Percentiles rank a stretch among this genome's conserved stretches.
Evolutionary conservation across 2,329 filamentous ascomycete genomes (phyloP).

Genomic region (Eurotiales sp.): DNA sequence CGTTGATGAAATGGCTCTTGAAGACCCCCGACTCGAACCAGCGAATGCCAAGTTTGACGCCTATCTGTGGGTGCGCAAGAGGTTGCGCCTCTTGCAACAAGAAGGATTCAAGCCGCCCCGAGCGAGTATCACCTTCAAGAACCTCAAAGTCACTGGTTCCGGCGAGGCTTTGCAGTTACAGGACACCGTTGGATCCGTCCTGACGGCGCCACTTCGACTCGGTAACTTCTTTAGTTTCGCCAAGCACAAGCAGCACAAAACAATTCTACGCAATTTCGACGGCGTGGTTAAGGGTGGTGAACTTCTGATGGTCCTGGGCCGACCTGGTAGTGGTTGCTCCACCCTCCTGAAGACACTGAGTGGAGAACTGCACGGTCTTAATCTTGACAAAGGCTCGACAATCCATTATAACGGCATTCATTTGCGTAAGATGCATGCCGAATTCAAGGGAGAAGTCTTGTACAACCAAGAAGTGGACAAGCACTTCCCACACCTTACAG

Average conservation of each 20-base stretch:
- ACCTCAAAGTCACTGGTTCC: slow-evolving; percentile 64
- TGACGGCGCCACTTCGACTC: slow-evolving; percentile 56
- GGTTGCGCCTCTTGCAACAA: slow-evolving; percentile 28
- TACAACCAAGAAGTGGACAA: slow-evolving; percentile 16
- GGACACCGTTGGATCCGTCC: slow-evolving; percentile 59
- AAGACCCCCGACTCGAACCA: slow-evolving; percentile 40
- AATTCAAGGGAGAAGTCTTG: slow-evolving; percentile 39
- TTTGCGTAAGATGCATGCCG: slow-evolving; percentile 69
- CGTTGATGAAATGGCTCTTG: slow-evolving; percentile 29
- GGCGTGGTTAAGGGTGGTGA: slow-evolving; percentile 47
- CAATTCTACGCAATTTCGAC: slow-evolving; percentile 54
- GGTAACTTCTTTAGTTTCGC: slow-evolving; percentile 49
- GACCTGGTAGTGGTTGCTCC: slow-evolving; percentile 55
- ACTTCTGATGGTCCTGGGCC: slow-evolving; percentile 34
- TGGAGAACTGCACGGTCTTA: slow-evolving; percentile 76
- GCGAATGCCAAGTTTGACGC: slow-evolving; percentile 40
- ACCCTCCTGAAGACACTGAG: slow-evolving; percentile 81
- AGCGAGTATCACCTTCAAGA: slow-evolving; percentile 61
- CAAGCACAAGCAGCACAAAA: slow-evolving; percentile 50
- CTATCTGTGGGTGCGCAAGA: slow-evolving; percentile 43
- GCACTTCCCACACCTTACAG: slow-evolving; percentile 72
- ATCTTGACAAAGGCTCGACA: slow-evolving; percentile 63
- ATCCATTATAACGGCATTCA: slow-evolving; percentile 72
- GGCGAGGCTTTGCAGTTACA: slow-evolving; percentile 66
- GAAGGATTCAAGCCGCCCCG: slow-evolving; percentile 29